Base-by-base conservation (phyloP, 352 stramenopile genomes). In the Globisporangium cylindrosporum region DNA sequence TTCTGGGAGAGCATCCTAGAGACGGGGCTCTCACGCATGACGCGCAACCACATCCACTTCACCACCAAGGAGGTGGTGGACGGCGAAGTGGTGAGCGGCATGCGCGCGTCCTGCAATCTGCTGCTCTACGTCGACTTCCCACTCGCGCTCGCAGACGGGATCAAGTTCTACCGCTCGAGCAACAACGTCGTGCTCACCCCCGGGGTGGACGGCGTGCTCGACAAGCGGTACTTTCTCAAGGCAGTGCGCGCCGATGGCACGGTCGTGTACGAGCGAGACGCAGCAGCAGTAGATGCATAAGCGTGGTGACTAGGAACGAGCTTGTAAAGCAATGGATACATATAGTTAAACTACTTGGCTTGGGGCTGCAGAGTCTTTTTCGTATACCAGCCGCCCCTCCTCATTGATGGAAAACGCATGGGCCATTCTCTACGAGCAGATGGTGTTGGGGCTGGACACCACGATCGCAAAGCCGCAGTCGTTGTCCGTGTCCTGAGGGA, bases 11-110 rank as follows among this genome's bases (percentile, higher is more conserved):
- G 81, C 48, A 95, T 95, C 43, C 67, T 72, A 49, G 66, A 72
- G 15, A 67, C 65, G 0, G 89, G 89, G 0, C 66, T 97, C 5
- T 89, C 71, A 22, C 88, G 87, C 20, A 97, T 97, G 89, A 70
- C 75, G 63, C 76, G 89, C 5, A 97, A 97, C 60, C 89, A 97
- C 61, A 93, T 97, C 27, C 89, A 97, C 67, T 92, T 95, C 66
- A 82, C 88, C 14, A 72, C 91, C 15, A 71, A 64, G 8, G 81
- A 92, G 20, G 67, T 79, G 1, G 64, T 57, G 24, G 68, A 65
- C 9, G 76, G 87, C 4, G 73, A 93, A 4, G 82, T 95, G 34
- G 81, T 95, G 22, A 95, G 88, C 51, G 88, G 88, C 65, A 92
- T 97, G 76, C 78, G 88, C 12, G 62, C 70, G 5, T 86, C 73